Base-by-base conservation (phyloP, 768 basidiomycete species). In the Termitomyces bulborhizus region DNA sequence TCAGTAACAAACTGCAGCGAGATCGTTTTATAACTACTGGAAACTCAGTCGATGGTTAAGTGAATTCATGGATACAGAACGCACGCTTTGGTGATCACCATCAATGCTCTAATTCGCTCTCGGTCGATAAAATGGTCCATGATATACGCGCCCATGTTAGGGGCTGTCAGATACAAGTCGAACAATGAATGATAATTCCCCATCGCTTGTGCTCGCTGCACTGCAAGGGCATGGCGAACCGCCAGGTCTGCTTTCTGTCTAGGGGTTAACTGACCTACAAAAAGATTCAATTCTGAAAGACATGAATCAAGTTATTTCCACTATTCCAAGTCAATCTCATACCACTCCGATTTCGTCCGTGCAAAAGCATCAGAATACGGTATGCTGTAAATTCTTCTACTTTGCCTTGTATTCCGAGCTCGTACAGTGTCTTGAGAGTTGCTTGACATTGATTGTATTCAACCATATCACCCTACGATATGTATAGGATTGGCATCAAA, bases 401-500 rank as follows among this genome's bases (percentile, higher is more conserved):
- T 68, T 91, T 90, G 51, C 95, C 97, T 46, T 86, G 84, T 50
- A 99, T 85, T 41, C 94, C 94, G 54, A 95, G 83, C 60, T 96
- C 94, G 70, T 99, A 98, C 26, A 99, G 82, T 49, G 82, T 81
- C 65, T 88, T 88, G 43, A 98, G 75, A 60, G 91, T 88, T 31
- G 89, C 88, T 70, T 98, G 94, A 72, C 97, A 99, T 70, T 95
- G 91, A 70, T 97, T 98, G 68, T 96, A 98, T 81, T 99, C 97
- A 61, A 97, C 94, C 80, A 99, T 90, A 70, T 99, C 97, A 65
- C 79, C 83, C 96, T 99, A 71, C 13, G 55, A 41, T 40, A 4
- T 13, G 11, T 9, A 43, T 6, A 15, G 40, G 31, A 40, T 49
- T 31, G 54, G 55, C 53, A 50, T 54, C 51, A 50, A 51, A 37